A percentile compares a stretch with the other conserved stretches of the same genome.
phyloP scores from a whole-genome alignment of 768 basidiomycete genomes.

The Amanita jacksonii region DNA sequence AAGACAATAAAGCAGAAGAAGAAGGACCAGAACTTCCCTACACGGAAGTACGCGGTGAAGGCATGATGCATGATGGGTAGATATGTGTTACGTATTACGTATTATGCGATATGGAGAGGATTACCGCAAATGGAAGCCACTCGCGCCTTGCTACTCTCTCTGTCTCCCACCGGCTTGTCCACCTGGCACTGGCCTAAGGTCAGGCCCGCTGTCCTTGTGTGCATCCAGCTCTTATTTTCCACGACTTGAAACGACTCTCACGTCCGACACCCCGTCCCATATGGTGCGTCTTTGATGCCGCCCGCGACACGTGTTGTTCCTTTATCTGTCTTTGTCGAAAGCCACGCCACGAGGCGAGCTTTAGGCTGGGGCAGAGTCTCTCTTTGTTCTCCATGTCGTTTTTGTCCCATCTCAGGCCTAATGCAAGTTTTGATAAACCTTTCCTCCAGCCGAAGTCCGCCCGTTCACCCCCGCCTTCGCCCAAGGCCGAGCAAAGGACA shows the following conservation, averaged over 20 bases:
- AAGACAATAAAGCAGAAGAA: conserved; percentile 92
- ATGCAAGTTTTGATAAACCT: conserved; percentile 27
- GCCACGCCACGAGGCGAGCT: background rate
- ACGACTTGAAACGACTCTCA: background rate
- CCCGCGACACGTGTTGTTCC: background rate
- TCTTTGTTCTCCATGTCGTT: conserved; percentile 33
- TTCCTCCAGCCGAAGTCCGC: conserved; percentile 30
- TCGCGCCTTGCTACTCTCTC: conserved; percentile 8
- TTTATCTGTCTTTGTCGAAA: background rate
- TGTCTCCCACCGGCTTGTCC: conserved; percentile 8
- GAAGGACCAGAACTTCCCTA: conserved; percentile 91
- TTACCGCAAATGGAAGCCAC: conserved; percentile 12
- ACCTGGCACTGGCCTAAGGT: no score
- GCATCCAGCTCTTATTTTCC: conserved; percentile 1
- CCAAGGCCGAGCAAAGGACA: conserved; percentile 31
- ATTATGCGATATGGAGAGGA: background rate
- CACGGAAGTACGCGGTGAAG: conserved; percentile 93
- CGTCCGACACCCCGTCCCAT: conserved; percentile 18
- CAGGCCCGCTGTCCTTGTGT: conserved; percentile 13
- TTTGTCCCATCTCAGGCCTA: conserved; percentile 34
- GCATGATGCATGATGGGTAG: conserved; percentile 37
- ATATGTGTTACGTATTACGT: background rate
- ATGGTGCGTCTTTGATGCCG: conserved; percentile 4
- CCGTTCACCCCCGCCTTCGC: conserved; percentile 44
- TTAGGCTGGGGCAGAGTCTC: background rate